These are phyloP conservation scores for Eutrema yunnanense DNA, from an alignment of 345 rosid species.

Conservation along the genomic window DNA sequence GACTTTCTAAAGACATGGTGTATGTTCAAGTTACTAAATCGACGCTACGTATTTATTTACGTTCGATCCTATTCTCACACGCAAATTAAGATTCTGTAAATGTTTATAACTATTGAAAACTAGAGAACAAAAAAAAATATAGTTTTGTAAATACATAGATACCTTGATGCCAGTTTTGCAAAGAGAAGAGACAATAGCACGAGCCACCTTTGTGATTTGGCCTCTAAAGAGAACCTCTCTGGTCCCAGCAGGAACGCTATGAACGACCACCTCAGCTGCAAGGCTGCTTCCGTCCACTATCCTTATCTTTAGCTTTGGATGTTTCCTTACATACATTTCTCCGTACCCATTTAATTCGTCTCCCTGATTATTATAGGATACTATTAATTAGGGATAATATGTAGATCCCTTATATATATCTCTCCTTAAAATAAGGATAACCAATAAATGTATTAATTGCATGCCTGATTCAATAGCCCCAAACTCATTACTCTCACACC, in stretches of 20 bases:
- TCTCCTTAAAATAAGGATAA: neutral
- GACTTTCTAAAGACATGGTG: neutral
- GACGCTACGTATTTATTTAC: neutral
- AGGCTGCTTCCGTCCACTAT: slow-evolving; percentile 67
- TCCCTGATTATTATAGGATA: slow-evolving; percentile 31
- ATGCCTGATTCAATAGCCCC: slow-evolving; percentile 61
- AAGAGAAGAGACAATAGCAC: slow-evolving; percentile 37
- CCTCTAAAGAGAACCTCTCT: slow-evolving; percentile 44
- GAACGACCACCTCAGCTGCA: slow-evolving; percentile 47
- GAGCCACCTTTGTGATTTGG: slow-evolving; percentile 46
- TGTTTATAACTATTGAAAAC: neutral
- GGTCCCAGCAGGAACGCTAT: slow-evolving; percentile 51
- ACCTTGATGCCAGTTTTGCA: slow-evolving; percentile 53
- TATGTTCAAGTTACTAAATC: neutral
- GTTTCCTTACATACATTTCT: slow-evolving; percentile 35
- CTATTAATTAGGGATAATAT: neutral
- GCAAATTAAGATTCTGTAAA: neutral
- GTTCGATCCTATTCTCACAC: neutral
- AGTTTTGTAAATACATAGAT: neutral
- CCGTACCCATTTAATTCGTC: slow-evolving; percentile 54
- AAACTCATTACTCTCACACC: slow-evolving; percentile 56
- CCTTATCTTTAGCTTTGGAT: slow-evolving; percentile 42
- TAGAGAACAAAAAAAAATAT: neutral
- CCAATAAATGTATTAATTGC: neutral
- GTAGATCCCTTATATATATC: neutral